Evolutionary conservation across 345 rosid genomes (phyloP), one percentile per base, ranked within the genome.

Genomic region (Sisymbrium altissimum): DNA sequence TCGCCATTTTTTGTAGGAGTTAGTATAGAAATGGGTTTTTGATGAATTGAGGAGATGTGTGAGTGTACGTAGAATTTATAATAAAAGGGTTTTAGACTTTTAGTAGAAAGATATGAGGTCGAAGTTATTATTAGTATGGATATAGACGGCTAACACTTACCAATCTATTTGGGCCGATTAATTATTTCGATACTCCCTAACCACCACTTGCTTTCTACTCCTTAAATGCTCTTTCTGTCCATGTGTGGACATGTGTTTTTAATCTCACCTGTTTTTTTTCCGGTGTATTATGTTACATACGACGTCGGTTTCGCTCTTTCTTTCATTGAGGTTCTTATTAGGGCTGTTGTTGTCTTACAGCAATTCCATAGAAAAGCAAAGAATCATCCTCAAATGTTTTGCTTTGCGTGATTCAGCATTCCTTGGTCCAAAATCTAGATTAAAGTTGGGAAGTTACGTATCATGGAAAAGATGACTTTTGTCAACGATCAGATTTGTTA

Each of bases 161-260:
- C 79, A 69, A 36, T 76, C 58, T 69, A 62, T 68, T 76, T 54
- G 58, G 57, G 50, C 59, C 64, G 69, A 55, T 76, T 63, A 44
- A 62, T 76, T 62, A 45, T 52, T 17, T 63, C 70, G 46, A 75
- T 75, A 68, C 66, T 17, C 61, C 53, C 80, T 70, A 76, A 76
- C 75, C 19, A 70, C 80, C 62, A 68, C 69, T 68, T 49, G 64
- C 57, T 23, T 63, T 70, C 80, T 46, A 56, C 71, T 64, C 50
- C 30, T 55, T 76, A 13, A 76, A 70, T 76, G 80, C 75, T 70
- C 61, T 44, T 17, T 64, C 38, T 35, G 4, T 57, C 71, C 75
- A 70, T 70, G 45, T 64, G 71, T 56, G 65, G 75, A 55, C 80
- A 62, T 44, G 66, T 76, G 80, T 76, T 62, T 63, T 25, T 7